Evolutionary conservation across 495 filamentous ascomycete genomes (phyloP).

Genomic region (Hypoxylon lienhwacheense): DNA sequence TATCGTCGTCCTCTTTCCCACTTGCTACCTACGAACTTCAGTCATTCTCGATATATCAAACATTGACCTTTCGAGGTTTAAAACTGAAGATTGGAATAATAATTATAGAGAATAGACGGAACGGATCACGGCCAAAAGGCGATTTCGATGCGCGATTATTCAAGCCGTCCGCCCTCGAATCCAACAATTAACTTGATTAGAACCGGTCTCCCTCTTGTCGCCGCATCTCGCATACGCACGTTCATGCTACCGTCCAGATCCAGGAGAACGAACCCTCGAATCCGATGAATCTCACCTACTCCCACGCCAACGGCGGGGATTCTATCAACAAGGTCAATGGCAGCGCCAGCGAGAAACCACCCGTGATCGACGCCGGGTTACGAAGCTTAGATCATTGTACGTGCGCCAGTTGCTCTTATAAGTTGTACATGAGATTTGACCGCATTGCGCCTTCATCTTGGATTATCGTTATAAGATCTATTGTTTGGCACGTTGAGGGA

Average conservation of each 20-base stretch:
- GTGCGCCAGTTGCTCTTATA: constrained; percentile 30
- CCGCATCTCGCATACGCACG: constrained; percentile 5
- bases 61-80: neutral
- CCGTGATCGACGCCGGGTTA: constrained; percentile 70
- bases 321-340: constrained; percentile 21
- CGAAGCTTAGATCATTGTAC: constrained; percentile 76
- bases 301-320: constrained; percentile 33
- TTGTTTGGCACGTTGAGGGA: constrained; percentile 9
- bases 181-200: constrained; percentile 16
- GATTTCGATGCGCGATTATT: constrained; percentile 29
- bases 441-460: no score
- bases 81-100: neutral
- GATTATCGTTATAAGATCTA: no score
- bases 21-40: neutral
- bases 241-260: constrained; percentile 20
- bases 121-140: neutral
- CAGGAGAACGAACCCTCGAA: constrained; percentile 22
- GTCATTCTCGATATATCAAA: neutral
- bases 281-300: constrained; percentile 24
- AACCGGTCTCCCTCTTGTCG: constrained; percentile 11
- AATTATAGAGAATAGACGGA: no score
- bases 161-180: constrained; percentile 3
- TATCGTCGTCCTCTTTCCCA: neutral
- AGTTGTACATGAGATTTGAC: neutral
- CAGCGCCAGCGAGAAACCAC: constrained; percentile 35